Conservation (phyloP, 441 rosid genomes). For the Gossypium lobatum region DNA sequence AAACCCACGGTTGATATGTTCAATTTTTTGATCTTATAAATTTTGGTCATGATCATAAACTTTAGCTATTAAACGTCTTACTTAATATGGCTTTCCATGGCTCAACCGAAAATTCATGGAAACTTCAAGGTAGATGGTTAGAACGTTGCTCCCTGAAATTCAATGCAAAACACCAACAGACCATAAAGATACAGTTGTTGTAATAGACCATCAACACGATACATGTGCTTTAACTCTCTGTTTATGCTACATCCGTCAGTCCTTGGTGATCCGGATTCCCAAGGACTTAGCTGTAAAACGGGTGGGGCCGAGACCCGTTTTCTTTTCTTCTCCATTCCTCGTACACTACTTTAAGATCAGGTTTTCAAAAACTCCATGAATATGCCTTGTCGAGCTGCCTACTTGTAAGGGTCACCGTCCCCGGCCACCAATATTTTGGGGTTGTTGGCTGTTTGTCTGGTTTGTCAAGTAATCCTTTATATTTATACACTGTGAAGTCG, state of each 20-base stretch:
- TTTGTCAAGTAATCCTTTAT: background rate
- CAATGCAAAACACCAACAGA: background rate
- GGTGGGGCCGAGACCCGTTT: background rate
- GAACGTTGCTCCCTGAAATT: conserved; percentile 1
- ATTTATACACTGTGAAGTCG: background rate
- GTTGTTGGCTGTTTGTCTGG: background rate
- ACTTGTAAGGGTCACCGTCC: background rate
- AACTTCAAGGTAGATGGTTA: background rate
- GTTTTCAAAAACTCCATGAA: background rate
- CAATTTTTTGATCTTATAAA: background rate
- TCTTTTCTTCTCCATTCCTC: background rate
- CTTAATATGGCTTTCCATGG: background rate
- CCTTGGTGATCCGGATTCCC: background rate
- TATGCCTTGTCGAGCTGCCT: background rate
- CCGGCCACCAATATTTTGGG: background rate
- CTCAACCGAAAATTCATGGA: background rate
- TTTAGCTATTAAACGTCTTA: background rate
- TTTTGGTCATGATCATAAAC: background rate
- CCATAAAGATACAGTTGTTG: background rate
- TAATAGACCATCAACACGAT: background rate
- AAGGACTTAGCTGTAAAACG: background rate
- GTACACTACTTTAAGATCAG: background rate
- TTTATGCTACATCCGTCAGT: conserved; percentile 7
- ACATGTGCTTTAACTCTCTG: conserved; percentile 6
- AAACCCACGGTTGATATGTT: background rate